A percentile compares a stretch with the other conserved stretches of the same genome.
phyloP scores from a whole-genome alignment of 2,329 filamentous ascomycete species.

The Apiospora kogelbergensis region DNA sequence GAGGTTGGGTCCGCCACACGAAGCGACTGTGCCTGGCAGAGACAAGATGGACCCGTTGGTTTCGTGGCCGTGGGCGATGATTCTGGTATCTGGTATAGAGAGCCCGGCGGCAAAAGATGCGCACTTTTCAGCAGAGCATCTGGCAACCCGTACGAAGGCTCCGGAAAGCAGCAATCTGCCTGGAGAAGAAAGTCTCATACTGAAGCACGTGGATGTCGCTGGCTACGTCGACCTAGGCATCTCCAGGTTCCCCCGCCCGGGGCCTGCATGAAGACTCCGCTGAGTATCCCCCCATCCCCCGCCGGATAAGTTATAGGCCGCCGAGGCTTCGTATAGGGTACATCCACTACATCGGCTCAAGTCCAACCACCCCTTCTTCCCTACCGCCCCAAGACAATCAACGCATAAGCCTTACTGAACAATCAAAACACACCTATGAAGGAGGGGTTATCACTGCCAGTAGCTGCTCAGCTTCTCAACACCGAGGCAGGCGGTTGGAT shows the following conservation, averaged over 20 bases:
- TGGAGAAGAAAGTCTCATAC: not conserved
- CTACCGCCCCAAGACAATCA: not conserved
- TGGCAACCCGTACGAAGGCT: not conserved
- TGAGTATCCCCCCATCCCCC: not conserved
- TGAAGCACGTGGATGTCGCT: not conserved
- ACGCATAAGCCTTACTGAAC: not conserved
- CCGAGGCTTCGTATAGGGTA: too few relatives aligned
- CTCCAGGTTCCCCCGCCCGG: not conserved
- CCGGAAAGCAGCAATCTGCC: not conserved
- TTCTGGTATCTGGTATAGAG: slow-evolving; percentile 11
- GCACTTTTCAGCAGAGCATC: not conserved
- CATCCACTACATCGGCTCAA: too few relatives aligned
- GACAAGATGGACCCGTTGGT: slow-evolving; percentile 11
- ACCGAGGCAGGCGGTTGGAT: not conserved
- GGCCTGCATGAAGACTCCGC: not conserved
- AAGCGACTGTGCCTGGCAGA: slow-evolving; percentile 16
- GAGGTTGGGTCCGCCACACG: slow-evolving; percentile 15
- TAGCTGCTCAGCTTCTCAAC: not conserved
- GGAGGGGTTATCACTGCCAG: not conserved
- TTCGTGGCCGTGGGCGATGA: slow-evolving; percentile 10
- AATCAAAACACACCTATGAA: not conserved
- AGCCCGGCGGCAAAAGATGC: not conserved
- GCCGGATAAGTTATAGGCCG: too few relatives aligned
- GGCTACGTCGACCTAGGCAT: not conserved
- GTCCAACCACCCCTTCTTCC: not conserved